Evolutionary conservation across 495 filamentous ascomycete species (phyloP), one percentile per base, ranked within the genome.

Genomic region (Penicillium crystallinum): DNA sequence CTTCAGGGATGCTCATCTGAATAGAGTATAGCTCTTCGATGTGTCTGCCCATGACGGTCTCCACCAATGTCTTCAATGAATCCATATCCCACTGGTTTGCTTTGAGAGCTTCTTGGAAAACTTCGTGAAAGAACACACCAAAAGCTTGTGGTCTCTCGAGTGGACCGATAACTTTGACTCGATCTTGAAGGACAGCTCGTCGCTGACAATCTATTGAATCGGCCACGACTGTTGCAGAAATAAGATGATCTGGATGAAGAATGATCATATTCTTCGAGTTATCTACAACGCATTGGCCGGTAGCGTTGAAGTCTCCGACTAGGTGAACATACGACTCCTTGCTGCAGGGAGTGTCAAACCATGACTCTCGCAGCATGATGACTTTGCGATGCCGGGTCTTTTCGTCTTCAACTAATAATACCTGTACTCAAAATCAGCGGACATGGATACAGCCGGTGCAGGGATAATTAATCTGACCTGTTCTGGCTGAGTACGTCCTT

Each of bases 201-300:
- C 93, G 84, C 54, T 84, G 82, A 62, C 93, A 98, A 35, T 81
- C 83, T 61, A 96, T 91, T 0, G 93, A 95, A 63, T 98, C 93
- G 31, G 88, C 93, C 29, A 98, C 86, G 8, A 92, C 87, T 7
- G 91, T 96, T 2, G 92, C 86, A 10, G 93, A 97, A 45, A 98
- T 85, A 19, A 98, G 80, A 70, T 96, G 91, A 67, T 98, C 93
- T 2, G 93, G 93, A 64, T 98, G 90, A 11, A 98, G 76, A 57
- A 98, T 92, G 33, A 98, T 71, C 73, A 96, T 87, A 59, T 95
- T 88, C 46, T 85, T 74, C 21, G 74, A 68, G 64, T 96, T 89
- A 65, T 91, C 85, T 45, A 96, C 75, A 53, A 89, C 79, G 64
- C 82, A 85, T 53, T 82, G 75, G 6, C 87, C 86, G 10, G 68